Evolutionary conservation across 2,329 filamentous ascomycete species (phyloP).

Genomic region (Samsoniella hepiali): DNA sequence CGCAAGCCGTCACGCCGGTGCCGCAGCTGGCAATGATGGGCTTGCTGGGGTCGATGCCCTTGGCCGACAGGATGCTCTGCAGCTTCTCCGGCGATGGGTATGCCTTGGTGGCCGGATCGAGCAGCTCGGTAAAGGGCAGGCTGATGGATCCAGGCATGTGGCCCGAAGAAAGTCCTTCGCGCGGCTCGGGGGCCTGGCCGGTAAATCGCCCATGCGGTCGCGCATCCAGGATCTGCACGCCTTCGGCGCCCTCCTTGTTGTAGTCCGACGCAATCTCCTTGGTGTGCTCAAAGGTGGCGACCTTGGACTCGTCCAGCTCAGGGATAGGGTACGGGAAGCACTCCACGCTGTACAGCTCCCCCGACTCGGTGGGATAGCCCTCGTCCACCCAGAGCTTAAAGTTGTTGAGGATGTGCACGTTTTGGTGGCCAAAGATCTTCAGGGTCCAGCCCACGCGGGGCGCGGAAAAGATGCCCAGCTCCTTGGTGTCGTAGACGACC

Average conservation of each 20-base stretch:
- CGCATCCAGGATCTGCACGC: slow-evolving; percentile 86
- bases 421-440: slow-evolving; percentile 80
- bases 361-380: slow-evolving; percentile 77
- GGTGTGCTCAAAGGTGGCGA: slow-evolving; percentile 80
- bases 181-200: slow-evolving; percentile 80
- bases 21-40: slow-evolving; percentile 88
- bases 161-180: slow-evolving; percentile 79
- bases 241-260: slow-evolving; percentile 79
- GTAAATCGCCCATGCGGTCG: slow-evolving; percentile 75
- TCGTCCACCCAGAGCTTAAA: slow-evolving; percentile 91
- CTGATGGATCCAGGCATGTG: slow-evolving; percentile 88
- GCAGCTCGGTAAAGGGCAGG: slow-evolving; percentile 72
- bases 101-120: slow-evolving; percentile 80
- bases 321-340: slow-evolving; percentile 64
- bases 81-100: slow-evolving; percentile 71
- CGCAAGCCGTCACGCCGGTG: slow-evolving; percentile 88
- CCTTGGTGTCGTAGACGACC: slow-evolving; percentile 90
- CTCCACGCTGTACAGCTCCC: slow-evolving; percentile 65
- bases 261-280: slow-evolving; percentile 70
- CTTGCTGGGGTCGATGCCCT: slow-evolving; percentile 72
- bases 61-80: slow-evolving; percentile 71
- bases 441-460: slow-evolving; percentile 94
- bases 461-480: slow-evolving; percentile 90
- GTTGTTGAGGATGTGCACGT: slow-evolving; percentile 91
- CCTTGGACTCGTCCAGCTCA: slow-evolving; percentile 57